Base-by-base conservation (phyloP, 495 filamentous ascomycete species). In the Acidiella bohemica region DNA sequence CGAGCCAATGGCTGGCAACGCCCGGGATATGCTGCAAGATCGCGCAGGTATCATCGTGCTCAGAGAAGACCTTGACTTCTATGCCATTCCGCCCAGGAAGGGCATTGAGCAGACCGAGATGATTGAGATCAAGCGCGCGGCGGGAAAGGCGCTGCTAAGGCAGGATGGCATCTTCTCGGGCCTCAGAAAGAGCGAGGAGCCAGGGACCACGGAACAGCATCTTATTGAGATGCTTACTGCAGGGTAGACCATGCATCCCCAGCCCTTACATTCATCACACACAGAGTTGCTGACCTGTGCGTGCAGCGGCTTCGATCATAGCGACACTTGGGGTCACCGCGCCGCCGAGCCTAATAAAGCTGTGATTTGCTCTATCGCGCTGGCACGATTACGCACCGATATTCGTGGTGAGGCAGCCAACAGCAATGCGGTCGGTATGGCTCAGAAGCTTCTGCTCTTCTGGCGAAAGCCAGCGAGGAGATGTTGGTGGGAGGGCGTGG, bases 401-500 rank as follows among this genome's bases (percentile, higher is more conserved):
- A 84, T 94, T 50, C 76, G 78, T 35, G 79, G 83, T 38, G 41
- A 37, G 12, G 26, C 41, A 8, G 38, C 50, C 23, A 48, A 42
- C 33, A 46, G 46, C 26, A 88, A 81, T 59, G 78, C 85, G 0
- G 84, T 95, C 12, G 87, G 87, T 17, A 99, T 99, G 90, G 90
- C 90, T 9, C 90, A 99, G 61, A 99, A 99, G 65, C 74, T 99
- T 29, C 69, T 99, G 12, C 70, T 99, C 1, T 99, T 99, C 65
- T 99, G 90, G 90, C 71, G 90, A 46, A 99, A 99, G 59, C 90
- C 90, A 6, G 90, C 90, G 18, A 71, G 90, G 32, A 70, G 90
- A 56, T 99, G 90, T 66, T 99, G 90, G 90, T 99, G 90, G 90
- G 90, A 96, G 58, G 92, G 90, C 7, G 79, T 95, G n/a, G 88